Evolutionary conservation across 2,329 filamentous ascomycete genomes (phyloP).

Genomic region (Phyllosticta capitalensis): DNA sequence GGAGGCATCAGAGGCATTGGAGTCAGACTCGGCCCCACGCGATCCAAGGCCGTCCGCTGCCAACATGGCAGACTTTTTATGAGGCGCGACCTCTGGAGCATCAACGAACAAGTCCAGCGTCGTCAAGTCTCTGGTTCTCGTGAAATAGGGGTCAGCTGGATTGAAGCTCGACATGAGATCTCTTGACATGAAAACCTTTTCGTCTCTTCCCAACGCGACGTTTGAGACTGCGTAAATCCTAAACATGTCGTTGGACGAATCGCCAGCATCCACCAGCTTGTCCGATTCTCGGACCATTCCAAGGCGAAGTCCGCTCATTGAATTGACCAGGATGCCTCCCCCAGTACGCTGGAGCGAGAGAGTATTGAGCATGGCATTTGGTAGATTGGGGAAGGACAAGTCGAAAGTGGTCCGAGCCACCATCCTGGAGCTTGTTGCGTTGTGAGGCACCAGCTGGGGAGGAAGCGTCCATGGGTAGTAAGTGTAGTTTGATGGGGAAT

Average conservation of each 20-base stretch:
- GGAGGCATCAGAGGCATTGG: background rate
- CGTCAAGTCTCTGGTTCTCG: constrained; percentile 61
- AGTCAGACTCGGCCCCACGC: background rate
- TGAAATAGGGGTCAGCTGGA: constrained; percentile 75
- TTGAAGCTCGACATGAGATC: constrained; percentile 59
- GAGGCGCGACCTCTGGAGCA: constrained; percentile 21
- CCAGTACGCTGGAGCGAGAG: constrained; percentile 47
- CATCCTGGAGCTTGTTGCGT: constrained; percentile 70
- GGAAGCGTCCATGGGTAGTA: constrained; percentile 93
- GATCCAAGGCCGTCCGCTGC: background rate
- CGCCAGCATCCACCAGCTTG: constrained; percentile 10
- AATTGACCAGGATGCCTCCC: constrained; percentile 52
- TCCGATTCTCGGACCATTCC: constrained; percentile 57
- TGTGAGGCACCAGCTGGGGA: constrained; percentile 57
- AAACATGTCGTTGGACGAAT: constrained; percentile 39
- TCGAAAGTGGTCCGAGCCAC: constrained; percentile 62
- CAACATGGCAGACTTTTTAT: constrained; percentile 1
- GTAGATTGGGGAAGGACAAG: constrained; percentile 52
- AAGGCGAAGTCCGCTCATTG: constrained; percentile 51
- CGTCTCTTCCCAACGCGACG: constrained; percentile 73
- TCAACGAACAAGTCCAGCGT: constrained; percentile 67
- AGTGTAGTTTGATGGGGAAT: constrained; percentile 65
- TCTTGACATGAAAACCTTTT: constrained; percentile 71
- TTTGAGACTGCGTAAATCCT: constrained; percentile 74
- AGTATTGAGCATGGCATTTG: constrained; percentile 37